phyloP scores from a whole-genome alignment of 371 early-diverging fungal genomes.

The Neoconidiobolus thromboides region DNA sequence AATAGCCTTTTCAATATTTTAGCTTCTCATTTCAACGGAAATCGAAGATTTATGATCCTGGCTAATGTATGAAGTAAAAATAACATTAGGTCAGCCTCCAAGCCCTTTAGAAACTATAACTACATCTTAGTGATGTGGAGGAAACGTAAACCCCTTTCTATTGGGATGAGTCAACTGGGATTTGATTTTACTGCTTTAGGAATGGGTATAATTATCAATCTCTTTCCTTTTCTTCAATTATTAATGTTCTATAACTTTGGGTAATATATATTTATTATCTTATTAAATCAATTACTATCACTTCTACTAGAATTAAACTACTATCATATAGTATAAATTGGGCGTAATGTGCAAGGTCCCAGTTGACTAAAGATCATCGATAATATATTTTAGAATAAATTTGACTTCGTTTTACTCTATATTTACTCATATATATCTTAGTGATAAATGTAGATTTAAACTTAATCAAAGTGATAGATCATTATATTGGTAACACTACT shows the following conservation, averaged over 20 bases:
- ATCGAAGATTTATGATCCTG: slow-evolving; percentile 19
- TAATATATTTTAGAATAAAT: too few species aligned
- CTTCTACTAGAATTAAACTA: slow-evolving; percentile 57
- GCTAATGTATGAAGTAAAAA: slow-evolving; percentile 41
- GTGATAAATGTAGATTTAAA: too few species aligned
- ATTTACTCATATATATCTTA: too few species aligned
- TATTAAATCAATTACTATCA: slow-evolving; percentile 47
- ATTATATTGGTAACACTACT: too few species aligned
- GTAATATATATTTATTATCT: slow-evolving; percentile 64
- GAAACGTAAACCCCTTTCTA: slow-evolving; percentile 22
- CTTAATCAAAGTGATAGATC: too few species aligned
- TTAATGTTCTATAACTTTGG: slow-evolving; percentile 64
- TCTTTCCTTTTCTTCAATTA: slow-evolving; percentile 37
- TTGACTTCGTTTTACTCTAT: too few species aligned
- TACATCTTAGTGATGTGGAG: not conserved
- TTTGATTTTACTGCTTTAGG: slow-evolving; percentile 33
- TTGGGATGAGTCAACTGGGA: slow-evolving; percentile 74
- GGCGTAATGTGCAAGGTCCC: slow-evolving; percentile 45
- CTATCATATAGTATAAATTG: slow-evolving; percentile 49
- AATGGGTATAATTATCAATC: slow-evolving; percentile 40
- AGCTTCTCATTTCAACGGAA: slow-evolving; percentile 35
- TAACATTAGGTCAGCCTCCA: slow-evolving; percentile 60
- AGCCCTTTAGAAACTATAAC: slow-evolving; percentile 12
- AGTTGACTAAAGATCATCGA: slow-evolving; percentile 22
- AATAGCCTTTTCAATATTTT: slow-evolving; percentile 35